Percentiles rank a stretch among this genome's conserved stretches.
Conservation (phyloP, 2,329 filamentous ascomycete species). For the Drechslera avenae region DNA sequence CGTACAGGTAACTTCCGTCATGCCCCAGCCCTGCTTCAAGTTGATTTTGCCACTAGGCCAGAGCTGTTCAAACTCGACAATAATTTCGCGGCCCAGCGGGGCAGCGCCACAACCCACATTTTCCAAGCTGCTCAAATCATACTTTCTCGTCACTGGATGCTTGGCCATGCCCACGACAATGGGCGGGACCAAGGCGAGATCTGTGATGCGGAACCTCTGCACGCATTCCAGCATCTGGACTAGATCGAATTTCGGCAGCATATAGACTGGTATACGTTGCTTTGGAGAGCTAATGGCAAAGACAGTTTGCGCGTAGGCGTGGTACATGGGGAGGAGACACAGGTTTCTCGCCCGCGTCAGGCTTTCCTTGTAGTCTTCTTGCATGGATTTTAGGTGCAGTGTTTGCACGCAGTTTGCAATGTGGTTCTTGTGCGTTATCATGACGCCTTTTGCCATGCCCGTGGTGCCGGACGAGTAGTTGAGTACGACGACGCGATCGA, state of each 20-base stretch:
- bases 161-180: conserved; percentile 76
- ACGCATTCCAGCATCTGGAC: conserved; percentile 71
- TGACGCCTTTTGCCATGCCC: conserved; percentile 81
- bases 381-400: conserved; percentile 53
- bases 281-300: conserved; percentile 66
- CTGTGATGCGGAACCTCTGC: conserved; percentile 70
- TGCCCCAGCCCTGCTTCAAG: conserved; percentile 79
- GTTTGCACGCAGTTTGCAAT: conserved; percentile 71
- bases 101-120: conserved; percentile 69
- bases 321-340: conserved; percentile 70
- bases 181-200: conserved; percentile 72
- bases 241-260: conserved; percentile 81
- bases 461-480: conserved; percentile 84
- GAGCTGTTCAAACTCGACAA: conserved; percentile 61
- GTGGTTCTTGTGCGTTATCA: conserved; percentile 78
- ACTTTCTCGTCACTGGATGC: conserved; percentile 67
- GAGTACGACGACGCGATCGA: conserved; percentile 65
- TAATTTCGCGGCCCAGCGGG: conserved; percentile 57
- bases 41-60: conserved; percentile 58
- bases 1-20: conserved; percentile 82
- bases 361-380: conserved; percentile 57
- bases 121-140: conserved; percentile 70
- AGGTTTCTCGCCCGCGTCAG: conserved; percentile 55
- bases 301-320: conserved; percentile 66
- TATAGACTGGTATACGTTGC: conserved; percentile 69